phyloP scores from a whole-genome alignment of 257 asterid genomes.

The Capsicum pubescens region DNA sequence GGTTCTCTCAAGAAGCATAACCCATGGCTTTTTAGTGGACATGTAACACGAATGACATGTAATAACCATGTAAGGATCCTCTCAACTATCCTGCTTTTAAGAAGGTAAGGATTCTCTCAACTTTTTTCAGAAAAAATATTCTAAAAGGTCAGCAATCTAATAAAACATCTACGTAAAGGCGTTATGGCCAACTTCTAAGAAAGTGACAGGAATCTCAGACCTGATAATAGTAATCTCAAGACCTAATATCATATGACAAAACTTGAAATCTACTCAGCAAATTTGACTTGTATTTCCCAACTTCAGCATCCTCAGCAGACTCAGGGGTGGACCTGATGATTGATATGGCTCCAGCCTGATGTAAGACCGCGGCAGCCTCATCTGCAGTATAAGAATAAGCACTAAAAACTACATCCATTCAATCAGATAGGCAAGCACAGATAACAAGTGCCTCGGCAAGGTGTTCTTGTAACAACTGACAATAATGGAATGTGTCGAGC shows the following conservation, averaged over 20 bases:
- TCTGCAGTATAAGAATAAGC: constrained; percentile 46
- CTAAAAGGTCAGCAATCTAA: background rate
- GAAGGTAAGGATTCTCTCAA: background rate
- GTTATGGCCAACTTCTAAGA: background rate
- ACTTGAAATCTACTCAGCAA: constrained; percentile 60
- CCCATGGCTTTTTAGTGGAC: constrained; percentile 13
- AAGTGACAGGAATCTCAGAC: background rate
- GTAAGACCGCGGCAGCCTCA: constrained; percentile 65
- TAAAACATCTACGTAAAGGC: background rate
- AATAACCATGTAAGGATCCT: background rate
- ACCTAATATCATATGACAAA: constrained; percentile 40
- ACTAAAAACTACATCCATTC: background rate
- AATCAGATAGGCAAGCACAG: background rate
- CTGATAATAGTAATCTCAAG: constrained; percentile 29
- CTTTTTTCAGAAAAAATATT: background rate
- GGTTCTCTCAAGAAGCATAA: background rate
- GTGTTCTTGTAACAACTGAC: background rate
- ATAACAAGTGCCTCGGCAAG: background rate
- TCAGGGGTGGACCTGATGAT: constrained; percentile 58
- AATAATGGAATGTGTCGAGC: background rate
- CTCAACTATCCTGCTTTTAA: too few species aligned
- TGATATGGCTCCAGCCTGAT: constrained; percentile 67
- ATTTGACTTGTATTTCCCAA: constrained; percentile 57
- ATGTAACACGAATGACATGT: background rate
- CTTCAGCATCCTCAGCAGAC: constrained; percentile 58